These are phyloP conservation scores for Aspergillus thermomutatus DNA, from an alignment of 2,329 filamentous ascomycete genomes.

Conservation along the genomic window DNA sequence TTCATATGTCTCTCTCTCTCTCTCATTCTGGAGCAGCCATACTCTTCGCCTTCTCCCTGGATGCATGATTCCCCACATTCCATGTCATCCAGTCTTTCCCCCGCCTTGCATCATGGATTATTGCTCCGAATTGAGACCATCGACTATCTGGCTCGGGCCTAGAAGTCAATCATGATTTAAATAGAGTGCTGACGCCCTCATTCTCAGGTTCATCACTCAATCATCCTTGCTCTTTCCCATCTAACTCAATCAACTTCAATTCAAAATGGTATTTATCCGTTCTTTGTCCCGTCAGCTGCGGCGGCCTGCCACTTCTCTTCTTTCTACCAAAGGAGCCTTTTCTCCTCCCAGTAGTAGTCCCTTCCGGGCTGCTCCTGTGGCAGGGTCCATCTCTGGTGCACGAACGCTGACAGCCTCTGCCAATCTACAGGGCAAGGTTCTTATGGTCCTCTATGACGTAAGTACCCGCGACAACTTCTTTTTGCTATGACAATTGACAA, in stretches of 20 bases:
- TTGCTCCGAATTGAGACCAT: not conserved
- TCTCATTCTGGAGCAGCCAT: not conserved
- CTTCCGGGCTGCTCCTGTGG: constrained; percentile 34
- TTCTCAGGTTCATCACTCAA: not conserved
- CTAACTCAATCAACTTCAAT: constrained; percentile 11
- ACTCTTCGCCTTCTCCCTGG: not conserved
- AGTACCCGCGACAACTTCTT: constrained; percentile 31
- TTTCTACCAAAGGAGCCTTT: constrained; percentile 42
- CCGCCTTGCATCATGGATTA: not conserved
- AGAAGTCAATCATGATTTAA: not conserved
- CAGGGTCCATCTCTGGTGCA: constrained; percentile 47
- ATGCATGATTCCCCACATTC: not conserved
- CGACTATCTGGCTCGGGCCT: not conserved
- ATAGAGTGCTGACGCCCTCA: constrained; percentile 10
- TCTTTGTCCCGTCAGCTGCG: constrained; percentile 55
- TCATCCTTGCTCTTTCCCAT: not conserved
- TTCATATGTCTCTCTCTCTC: not conserved
- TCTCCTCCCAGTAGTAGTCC: constrained; percentile 25
- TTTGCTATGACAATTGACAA: not conserved
- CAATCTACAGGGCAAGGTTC: constrained; percentile 85
- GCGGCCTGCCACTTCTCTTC: constrained; percentile 52
- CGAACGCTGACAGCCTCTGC: constrained; percentile 64
- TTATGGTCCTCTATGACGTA: constrained; percentile 90
- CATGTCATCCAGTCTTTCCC: not conserved
- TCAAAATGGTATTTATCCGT: constrained; percentile 63